Percentiles rank a stretch among this genome's conserved stretches.
phyloP scores from a whole-genome alignment of 1,284 basidiomycete genomes.

The Heterobasidion occidentale region DNA sequence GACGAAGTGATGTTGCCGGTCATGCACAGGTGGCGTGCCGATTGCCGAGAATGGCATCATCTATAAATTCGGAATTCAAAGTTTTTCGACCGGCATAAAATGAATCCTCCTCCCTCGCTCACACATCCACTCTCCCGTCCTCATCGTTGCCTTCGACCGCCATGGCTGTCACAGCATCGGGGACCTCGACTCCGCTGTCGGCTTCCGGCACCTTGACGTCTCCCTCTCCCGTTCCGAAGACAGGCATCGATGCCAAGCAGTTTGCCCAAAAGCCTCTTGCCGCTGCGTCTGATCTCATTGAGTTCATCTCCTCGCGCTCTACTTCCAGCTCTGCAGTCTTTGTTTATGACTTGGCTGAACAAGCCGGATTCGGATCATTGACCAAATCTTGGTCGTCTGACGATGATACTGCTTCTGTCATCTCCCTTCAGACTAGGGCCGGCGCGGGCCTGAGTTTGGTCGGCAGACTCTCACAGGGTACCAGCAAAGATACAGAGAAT shows the following conservation, averaged over 20 bases:
- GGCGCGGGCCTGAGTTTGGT: conserved; percentile 82
- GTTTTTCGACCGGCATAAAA: too few species aligned
- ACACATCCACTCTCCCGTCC: too few species aligned
- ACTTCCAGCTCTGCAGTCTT: conserved; percentile 60
- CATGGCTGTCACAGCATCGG: too few species aligned
- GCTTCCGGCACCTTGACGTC: neutral
- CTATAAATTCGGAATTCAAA: neutral
- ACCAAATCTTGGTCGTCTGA: conserved; percentile 53
- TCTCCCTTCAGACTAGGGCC: conserved; percentile 76
- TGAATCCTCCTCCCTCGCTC: too few species aligned
- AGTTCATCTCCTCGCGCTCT: conserved; percentile 52
- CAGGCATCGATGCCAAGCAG: conserved; percentile 13
- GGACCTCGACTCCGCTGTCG: too few species aligned
- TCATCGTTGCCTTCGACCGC: too few species aligned
- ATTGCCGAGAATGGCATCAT: too few species aligned
- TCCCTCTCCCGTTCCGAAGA: conserved; percentile 11
- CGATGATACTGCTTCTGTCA: conserved; percentile 42
- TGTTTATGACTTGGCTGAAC: conserved; percentile 75
- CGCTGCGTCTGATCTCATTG: conserved; percentile 55
- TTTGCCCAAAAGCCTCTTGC: conserved; percentile 18
- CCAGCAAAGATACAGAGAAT: conserved; percentile 54
- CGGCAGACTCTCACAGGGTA: conserved; percentile 72
- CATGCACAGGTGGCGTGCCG: too few species aligned
- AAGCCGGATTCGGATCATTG: conserved; percentile 66
- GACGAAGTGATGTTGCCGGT: too few species aligned